Conservation (phyloP, 2,329 filamentous ascomycete species). For the Aspergillus thermomutatus region DNA sequence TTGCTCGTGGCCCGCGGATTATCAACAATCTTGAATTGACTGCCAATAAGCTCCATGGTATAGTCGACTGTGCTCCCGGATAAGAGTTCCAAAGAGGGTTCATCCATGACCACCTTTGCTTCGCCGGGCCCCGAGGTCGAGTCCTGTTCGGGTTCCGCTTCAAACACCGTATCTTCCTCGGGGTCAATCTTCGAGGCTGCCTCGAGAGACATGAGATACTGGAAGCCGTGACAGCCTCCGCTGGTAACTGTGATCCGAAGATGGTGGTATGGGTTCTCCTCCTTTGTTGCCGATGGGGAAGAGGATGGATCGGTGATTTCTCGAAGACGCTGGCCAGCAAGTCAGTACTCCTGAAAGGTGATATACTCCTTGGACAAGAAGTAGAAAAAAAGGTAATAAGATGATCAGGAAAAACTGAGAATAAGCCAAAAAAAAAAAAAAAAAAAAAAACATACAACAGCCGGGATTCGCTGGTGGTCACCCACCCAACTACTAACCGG, state of each 20-base stretch:
- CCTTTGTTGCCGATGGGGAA: slow-evolving; percentile 31
- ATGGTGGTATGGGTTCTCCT: slow-evolving; percentile 71
- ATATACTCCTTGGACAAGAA: background rate
- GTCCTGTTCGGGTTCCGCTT: slow-evolving; percentile 51
- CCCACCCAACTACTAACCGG: slow-evolving; percentile 47
- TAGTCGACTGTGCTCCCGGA: slow-evolving; percentile 96
- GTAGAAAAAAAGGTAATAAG: background rate
- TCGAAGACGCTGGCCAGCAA: slow-evolving; percentile 56
- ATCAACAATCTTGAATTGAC: slow-evolving; percentile 93
- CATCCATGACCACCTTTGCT: slow-evolving; percentile 86
- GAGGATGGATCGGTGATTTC: slow-evolving; percentile 63
- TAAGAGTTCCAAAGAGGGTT: slow-evolving; percentile 78
- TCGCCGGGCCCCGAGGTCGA: slow-evolving; percentile 41
- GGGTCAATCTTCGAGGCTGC: slow-evolving; percentile 52
- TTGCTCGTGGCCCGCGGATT: slow-evolving; percentile 90
- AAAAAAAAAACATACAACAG: slow-evolving; percentile 42
- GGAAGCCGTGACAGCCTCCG: slow-evolving; percentile 95
- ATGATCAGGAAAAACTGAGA: background rate
- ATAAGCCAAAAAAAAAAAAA: slow-evolving; percentile 2
- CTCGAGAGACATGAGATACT: slow-evolving; percentile 89
- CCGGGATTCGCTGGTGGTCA: slow-evolving; percentile 46
- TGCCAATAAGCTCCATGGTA: slow-evolving; percentile 90
- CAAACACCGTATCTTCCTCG: slow-evolving; percentile 86
- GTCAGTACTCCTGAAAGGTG: slow-evolving; percentile 15
- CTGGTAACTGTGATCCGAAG: slow-evolving; percentile 90